Conservation (phyloP, 306 rosid genomes). For the Medicago ruthenica region DNA sequence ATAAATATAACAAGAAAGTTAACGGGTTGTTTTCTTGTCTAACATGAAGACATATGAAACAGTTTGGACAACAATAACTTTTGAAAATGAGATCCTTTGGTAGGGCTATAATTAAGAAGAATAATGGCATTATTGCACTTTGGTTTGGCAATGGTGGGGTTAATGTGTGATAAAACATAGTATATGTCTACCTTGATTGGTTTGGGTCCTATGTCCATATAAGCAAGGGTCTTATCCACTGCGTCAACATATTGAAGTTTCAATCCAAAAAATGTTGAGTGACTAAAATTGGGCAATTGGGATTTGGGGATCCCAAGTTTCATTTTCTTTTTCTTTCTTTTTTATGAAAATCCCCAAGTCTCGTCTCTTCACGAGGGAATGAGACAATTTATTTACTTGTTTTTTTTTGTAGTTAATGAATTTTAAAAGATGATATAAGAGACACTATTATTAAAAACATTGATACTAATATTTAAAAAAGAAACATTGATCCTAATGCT, state of each 20-base stretch:
- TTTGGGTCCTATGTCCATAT: constrained; percentile 33
- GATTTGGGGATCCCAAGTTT: too few relatives aligned
- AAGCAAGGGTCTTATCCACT: constrained; percentile 30
- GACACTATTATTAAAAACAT: too few relatives aligned
- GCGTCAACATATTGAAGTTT: not conserved
- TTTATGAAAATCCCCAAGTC: too few relatives aligned
- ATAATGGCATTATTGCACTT: constrained; percentile 23
- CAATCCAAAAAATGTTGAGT: not conserved
- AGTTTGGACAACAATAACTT: not conserved
- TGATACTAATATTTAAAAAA: too few relatives aligned
- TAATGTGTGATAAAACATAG: not conserved
- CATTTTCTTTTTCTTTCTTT: too few relatives aligned
- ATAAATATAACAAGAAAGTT: not conserved
- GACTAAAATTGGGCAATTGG: too few relatives aligned
- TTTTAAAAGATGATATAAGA: too few relatives aligned
- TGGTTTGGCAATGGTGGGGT: constrained; percentile 24
- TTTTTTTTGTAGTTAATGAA: too few relatives aligned
- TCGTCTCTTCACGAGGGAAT: too few relatives aligned
- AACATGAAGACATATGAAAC: not conserved
- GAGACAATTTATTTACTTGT: too few relatives aligned
- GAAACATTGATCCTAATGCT: too few relatives aligned
- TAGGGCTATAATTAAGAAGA: constrained; percentile 33
- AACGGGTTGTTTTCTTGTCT: constrained; percentile 9
- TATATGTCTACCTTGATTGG: constrained; percentile 2
- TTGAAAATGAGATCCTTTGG: constrained; percentile 19